Base-by-base conservation (phyloP, 176 grass and related monocot species). In the Musa schizocarpa region DNA sequence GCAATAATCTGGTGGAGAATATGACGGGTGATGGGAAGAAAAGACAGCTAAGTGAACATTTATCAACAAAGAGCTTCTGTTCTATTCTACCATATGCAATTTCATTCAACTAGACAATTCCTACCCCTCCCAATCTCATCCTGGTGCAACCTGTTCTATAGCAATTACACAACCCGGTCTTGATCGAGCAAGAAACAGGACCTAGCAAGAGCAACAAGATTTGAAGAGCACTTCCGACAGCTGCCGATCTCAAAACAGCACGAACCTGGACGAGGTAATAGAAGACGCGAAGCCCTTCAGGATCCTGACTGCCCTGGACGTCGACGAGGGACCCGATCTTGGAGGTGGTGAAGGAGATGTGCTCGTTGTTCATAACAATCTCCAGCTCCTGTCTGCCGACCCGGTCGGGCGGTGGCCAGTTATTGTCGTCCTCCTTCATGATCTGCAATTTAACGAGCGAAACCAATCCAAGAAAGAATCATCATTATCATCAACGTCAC, bases 331-430 rank as follows among this genome's bases (percentile, higher is more conserved):
- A 96, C 19, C 89, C 93, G 13, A 96, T 96, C 80, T 96, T 96
- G 12, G 93, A 92, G 20, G 93, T 96, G 76, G 93, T 96, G 53
- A 96, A 96, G 13, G 93, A 96, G 71, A 96, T 96, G 81, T 96
- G 93, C 76, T 96, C 89, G 65, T 96, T 96, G 64, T 85, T 87
- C 87, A 92, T 92, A 63, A 96, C 92, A 11, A 96, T 96, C 89
- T 96, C 92, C 49, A 96, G 85, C 85, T 96, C 92, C 92, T 96
- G 92, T 78, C 92, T 78, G 43, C 92, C 92, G 12, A 96, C 81
- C 65, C 89, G 81, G 81, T 96, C 92, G 3, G 92, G 89, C 53
- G 92, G 89, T 0, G 92, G 92, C 92, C 92, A 96, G 83, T 89
- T 96, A 76, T 77, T 92, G 69, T 96, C 89, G 65, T 96, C 93